Base-by-base conservation (phyloP, 1,139 yeast species). In the Wickerhamomyces sp. region DNA sequence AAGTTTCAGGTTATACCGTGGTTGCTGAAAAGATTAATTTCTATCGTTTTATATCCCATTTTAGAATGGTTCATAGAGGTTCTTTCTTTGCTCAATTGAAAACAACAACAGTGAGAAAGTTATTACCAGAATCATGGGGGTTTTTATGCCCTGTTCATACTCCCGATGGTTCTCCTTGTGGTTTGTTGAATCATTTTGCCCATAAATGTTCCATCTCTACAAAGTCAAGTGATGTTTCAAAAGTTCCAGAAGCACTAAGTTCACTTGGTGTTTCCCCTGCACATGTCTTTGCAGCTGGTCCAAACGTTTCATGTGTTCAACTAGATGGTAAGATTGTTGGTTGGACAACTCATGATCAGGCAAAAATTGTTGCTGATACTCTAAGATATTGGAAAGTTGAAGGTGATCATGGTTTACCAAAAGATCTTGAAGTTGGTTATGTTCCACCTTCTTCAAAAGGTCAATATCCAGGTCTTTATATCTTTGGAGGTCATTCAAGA, bases 91-190 rank as follows among this genome's bases (percentile, higher is more conserved):
- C 99, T 29, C 96, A 91, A 63, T 75, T 91, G 64, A 91, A 93
- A 60, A 91, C 98, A 26, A 93, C 98, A 19, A 84, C 98, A 1
- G 99, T 91, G 35, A 80, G 99, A 69, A 91, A 91, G 61, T 70
- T 91, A 54, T 72, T 91, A 40, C 99, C 99, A 0, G 99, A 91
- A 63, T 85, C 96, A 1, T 91, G 99, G 99, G 97, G 97, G 6
- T 93, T 91, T 72, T 66, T 93, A 51, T 93, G 99, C 67, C 98
- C 99, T 16, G 98, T 93, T 14, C 98, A 91, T 64, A 91, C 99
- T 13, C 99, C 99, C 3, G 99, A 91, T 83, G 99, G 99, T 54
- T 85, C 97, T 33, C 99, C 99, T 16, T 91, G 99, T 81, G 99
- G 99, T 66, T 70, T 91, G 59, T 71, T 91, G 53, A 93, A 93